A percentile compares a stretch with the other conserved stretches of the same genome.
Evolutionary conservation across 495 filamentous ascomycete species (phyloP).

Genomic region (Annulohypoxylon nitens): DNA sequence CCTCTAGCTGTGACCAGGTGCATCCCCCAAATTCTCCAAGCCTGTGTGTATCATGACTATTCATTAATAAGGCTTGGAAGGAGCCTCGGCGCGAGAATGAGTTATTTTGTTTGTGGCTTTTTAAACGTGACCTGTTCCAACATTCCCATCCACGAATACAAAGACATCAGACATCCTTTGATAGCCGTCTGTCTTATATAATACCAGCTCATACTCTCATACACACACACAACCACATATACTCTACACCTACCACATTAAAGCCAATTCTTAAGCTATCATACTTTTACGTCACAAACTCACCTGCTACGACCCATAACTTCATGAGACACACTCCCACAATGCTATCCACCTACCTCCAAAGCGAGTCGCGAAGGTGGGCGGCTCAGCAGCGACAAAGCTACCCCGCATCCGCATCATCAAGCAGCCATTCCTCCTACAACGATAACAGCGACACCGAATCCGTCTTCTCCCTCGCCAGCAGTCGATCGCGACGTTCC

Average conservation of each 20-base stretch:
- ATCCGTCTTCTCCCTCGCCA: constrained; percentile 38
- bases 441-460: constrained; percentile 35
- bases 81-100: constrained; percentile 40
- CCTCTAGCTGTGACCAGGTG: constrained; percentile 19
- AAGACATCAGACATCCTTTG: neutral
- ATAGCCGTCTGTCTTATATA: neutral
- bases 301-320: neutral
- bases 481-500: constrained; percentile 40
- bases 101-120: constrained; percentile 37
- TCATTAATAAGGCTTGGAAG: constrained; percentile 31
- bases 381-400: constrained; percentile 38
- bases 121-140: constrained; percentile 36
- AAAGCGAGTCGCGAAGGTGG: constrained; percentile 41
- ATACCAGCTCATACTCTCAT: neutral
- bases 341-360: constrained; percentile 39
- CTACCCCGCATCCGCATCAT: constrained; percentile 41
- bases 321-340: constrained; percentile 4
- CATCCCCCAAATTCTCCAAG: constrained; percentile 29
- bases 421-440: constrained; percentile 28
- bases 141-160: constrained; percentile 9
- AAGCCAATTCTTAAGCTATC: constrained; percentile 26
- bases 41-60: constrained; percentile 27
- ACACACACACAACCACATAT: constrained; percentile 11
- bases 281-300: constrained; percentile 30
- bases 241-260: constrained; percentile 3